phyloP scores from a whole-genome alignment of 768 basidiomycete species.

The Auricularia heimuer region DNA sequence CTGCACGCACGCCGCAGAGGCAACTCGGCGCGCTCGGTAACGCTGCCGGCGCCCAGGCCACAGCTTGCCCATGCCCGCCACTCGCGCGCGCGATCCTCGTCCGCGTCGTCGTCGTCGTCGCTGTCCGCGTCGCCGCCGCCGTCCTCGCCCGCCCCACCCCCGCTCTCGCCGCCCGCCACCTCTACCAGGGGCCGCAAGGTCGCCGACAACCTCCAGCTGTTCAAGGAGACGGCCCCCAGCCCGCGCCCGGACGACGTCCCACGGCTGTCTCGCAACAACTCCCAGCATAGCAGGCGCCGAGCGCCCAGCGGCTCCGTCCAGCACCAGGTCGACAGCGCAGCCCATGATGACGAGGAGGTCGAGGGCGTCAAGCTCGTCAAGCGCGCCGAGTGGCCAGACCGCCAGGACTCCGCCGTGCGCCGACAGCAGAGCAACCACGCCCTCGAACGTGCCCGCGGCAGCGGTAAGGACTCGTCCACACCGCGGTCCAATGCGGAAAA shows the following conservation, averaged over 20 bases:
- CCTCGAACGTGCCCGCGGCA: constrained; percentile 45
- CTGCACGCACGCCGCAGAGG: background rate
- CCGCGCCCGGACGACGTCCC: constrained; percentile 1
- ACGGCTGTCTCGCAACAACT: constrained; percentile 24
- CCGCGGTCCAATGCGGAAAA: constrained; percentile 4
- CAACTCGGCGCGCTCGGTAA: background rate
- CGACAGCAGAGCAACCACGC: constrained; percentile 58
- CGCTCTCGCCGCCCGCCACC: background rate
- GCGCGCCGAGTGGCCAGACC: constrained; percentile 77
- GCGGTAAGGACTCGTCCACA: constrained; percentile 27
- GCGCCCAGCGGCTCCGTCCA: constrained; percentile 22
- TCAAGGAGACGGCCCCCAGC: constrained; percentile 51
- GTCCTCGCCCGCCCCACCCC: constrained; percentile 5
- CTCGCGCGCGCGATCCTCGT: background rate
- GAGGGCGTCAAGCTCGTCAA: constrained; percentile 53
- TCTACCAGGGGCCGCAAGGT: constrained; percentile 71
- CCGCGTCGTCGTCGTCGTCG: constrained; percentile 8
- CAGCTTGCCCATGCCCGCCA: background rate
- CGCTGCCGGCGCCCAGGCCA: background rate
- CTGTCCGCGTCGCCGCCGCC: constrained; percentile 5
- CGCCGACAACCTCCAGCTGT: constrained; percentile 70
- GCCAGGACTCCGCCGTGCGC: constrained; percentile 59
- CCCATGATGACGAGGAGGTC: constrained; percentile 40
- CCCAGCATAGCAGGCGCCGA: background rate
- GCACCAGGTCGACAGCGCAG: constrained; percentile 22